Evolutionary conservation across 139 green algal genomes (phyloP).

Genomic region (Coccomyxa sp.): DNA sequence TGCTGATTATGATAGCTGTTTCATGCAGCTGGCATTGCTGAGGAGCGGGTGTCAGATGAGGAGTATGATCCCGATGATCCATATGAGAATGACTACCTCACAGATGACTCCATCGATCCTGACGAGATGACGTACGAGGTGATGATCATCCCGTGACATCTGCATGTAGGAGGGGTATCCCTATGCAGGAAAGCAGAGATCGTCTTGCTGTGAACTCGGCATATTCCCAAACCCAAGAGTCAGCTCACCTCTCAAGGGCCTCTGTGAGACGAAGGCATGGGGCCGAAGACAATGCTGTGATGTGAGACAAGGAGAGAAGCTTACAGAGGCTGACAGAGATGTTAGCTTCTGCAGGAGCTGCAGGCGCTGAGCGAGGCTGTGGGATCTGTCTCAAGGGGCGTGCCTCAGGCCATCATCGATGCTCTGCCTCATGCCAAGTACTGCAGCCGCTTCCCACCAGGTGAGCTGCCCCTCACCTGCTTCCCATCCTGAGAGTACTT

Average conservation of each 20-base stretch:
- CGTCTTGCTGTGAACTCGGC: no score
- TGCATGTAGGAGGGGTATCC: no score
- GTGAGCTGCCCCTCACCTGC: background rate
- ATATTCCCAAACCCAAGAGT: background rate
- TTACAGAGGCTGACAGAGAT: no score
- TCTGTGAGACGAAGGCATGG: no score
- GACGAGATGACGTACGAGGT: slow-evolving; percentile 44
- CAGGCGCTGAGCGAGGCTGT: slow-evolving; percentile 37
- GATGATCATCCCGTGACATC: no score
- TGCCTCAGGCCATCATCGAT: slow-evolving; percentile 6
- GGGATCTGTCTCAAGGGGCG: slow-evolving; percentile 29
- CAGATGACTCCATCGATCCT: slow-evolving; percentile 21
- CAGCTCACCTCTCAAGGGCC: background rate
- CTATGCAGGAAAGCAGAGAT: no score
- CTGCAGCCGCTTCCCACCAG: slow-evolving; percentile 7
- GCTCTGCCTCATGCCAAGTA: slow-evolving; percentile 15
- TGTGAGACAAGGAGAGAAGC: no score
- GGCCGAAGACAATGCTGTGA: no score
- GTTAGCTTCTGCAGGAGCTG: slow-evolving; percentile 7
- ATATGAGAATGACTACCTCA: background rate
- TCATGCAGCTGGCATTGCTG: background rate
- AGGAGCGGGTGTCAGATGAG: background rate
- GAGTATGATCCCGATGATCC: background rate
- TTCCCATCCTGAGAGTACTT: background rate
- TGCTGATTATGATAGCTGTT: background rate